Evolutionary conservation across 2,329 filamentous ascomycete species (phyloP), one percentile per base, ranked within the genome.

Genomic region (Phialemoniopsis sp.): DNA sequence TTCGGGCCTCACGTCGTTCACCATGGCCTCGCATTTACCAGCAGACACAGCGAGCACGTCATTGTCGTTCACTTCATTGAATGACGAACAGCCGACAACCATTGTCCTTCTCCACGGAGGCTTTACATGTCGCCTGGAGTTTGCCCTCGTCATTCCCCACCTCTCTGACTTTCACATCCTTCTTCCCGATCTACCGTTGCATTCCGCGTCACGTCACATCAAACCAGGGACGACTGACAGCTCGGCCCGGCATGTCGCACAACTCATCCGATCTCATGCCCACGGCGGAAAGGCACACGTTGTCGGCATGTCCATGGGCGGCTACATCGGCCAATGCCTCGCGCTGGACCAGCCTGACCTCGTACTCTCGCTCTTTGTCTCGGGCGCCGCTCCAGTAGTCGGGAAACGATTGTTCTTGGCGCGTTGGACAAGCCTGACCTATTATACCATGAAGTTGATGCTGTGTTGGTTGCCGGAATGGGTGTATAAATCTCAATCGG

Each of bases 301-400:
- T 33, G 58, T 61, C 32, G 61, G 62, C 7, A 34, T 64, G 26
- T 67, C 61, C 4, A 59, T 62, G 37, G 63, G 62, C 13, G 60
- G 58, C 13, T 64, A 53, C 41, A 40, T 62, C 3, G 48, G 46
- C 29, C 45, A 56, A 44, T 50, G 50, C 13, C 40, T 64, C 8
- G 51, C 54, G 32, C 47, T 45, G 32, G 43, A 52, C n/a, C 46
- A 60, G 31, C 58, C 60, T 3, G 54, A 58, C 15, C 46, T 64
- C 8, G 57, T 62, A 10, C 41, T 47, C 31, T 59, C 58, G 35
- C 49, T 59, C 21, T 59, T 62, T 35, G 45, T 57, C 13, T 58
- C 60, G 15, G 60, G 57, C 5, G 51, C 53, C 5, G 41, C 51
- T 18, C 54, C 58, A n/a, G 14, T 47, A 48, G 16, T 40, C 47